Evolutionary conservation across 768 basidiomycete species (phyloP), one percentile per base, ranked within the genome.

Genomic region (Amanita rubescens): DNA sequence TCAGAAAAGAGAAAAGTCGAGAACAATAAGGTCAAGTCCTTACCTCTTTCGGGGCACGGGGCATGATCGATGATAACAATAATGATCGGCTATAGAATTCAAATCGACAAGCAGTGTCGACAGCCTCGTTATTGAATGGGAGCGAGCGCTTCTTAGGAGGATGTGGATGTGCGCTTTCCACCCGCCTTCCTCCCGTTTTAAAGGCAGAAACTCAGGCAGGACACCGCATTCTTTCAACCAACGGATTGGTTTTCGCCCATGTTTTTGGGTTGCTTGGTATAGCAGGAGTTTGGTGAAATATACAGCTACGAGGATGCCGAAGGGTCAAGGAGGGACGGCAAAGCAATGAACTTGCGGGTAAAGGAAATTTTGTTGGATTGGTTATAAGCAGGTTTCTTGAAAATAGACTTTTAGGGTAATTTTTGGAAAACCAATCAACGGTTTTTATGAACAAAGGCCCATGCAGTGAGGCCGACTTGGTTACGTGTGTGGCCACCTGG

Each of bases 331-430:
- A 49, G 35, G 19, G 19, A 19, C 34, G 20, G 34, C 34, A 38
- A 49, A 38, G 34, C 17, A 17, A 11, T 12, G 30, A 24, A 51
- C 22, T 11, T 41, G 17, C 38, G 39, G 42, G 9, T 22, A 51
- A 51, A 19, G 39, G 50, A 10, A 41, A 42, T 24, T 38, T 38
- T 39, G 24, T 47, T 22, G 48, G 48, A 51, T 51, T 42, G 50
- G 50, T 51, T 19, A 17, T 14, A 1, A 8, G 20, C 20, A 51
- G 20, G 24, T 51, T 25, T 41, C 41, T 14, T 14, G 22, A 30
- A 20, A 51, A 42, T 51, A 30, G 38, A 39, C 50, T 51, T 51
- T 38, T 39, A 42, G 10, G 39, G 50, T 51, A 51, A 51, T 42
- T 41, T 51, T 51, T 22, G 1, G 11, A 19, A 0, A 19, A 51